Percentiles rank a stretch among this genome's conserved stretches.
Conservation (phyloP, 2,329 filamentous ascomycete genomes). For the Penicillium thymicola region DNA sequence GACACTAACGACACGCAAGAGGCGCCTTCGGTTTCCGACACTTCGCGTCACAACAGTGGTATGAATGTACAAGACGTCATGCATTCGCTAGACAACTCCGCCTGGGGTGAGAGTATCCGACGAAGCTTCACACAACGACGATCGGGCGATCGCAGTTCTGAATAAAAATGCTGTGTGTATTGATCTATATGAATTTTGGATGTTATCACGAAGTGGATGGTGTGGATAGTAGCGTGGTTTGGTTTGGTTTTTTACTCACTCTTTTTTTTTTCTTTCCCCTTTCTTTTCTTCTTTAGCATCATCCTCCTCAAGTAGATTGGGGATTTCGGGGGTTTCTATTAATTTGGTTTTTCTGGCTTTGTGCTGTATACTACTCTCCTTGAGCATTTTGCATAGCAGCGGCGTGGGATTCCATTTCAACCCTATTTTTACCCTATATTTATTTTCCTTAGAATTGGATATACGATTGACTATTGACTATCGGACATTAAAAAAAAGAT, state of each 20-base stretch:
- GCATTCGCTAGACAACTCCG: conserved; percentile 80
- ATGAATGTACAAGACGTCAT: conserved; percentile 75
- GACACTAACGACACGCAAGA: conserved; percentile 25
- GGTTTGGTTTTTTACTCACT: not conserved
- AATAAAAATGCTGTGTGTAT: conserved; percentile 11
- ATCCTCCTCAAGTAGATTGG: conserved; percentile 4
- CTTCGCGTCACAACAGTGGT: conserved; percentile 62
- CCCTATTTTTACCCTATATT: not conserved
- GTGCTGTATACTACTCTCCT: conserved; percentile 19
- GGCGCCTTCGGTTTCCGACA: conserved; percentile 25
- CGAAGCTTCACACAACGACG: conserved; percentile 73
- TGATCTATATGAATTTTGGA: conserved; percentile 12
- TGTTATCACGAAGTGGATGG: conserved; percentile 5
- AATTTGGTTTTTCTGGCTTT: conserved; percentile 1
- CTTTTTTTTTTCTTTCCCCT: not conserved
- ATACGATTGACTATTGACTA: not conserved
- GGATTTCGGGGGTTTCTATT: not conserved
- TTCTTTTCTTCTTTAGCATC: conserved; percentile 8
- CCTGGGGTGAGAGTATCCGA: conserved; percentile 90
- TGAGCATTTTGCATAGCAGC: conserved; percentile 25
- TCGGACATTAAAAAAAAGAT: not conserved
- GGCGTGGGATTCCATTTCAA: conserved; percentile 19
- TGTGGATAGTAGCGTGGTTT: not conserved
- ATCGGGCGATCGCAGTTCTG: conserved; percentile 27
- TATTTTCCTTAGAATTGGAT: not conserved